Base-by-base conservation (phyloP, 2,329 filamentous ascomycete species). In the Fusarium sarcochroum region DNA sequence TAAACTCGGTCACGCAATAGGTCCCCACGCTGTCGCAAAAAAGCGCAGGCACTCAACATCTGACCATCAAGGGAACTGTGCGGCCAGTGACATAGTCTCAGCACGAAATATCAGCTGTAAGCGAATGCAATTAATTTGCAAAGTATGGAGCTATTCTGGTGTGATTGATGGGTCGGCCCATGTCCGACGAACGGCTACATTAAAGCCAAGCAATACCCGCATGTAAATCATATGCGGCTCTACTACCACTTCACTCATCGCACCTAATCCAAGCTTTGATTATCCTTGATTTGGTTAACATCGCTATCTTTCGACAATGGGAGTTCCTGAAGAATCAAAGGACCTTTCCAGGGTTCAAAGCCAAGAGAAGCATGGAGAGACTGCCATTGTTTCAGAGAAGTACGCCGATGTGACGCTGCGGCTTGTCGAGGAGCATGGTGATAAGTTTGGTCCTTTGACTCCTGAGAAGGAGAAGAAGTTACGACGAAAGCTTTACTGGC, bases 1-100 rank as follows among this genome's bases (percentile, higher is more conserved):
- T 34, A 35, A 13, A 21, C 20, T 40, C 55, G 37, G 56, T 63
- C 63, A 66, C 63, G 64, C 64, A 67, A 67, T 60, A 56, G 63
- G 34, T 63, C 63, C 50, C 65, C 62, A 41, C 56, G 23, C 17
- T 66, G 62, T 66, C 63, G 62, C 42, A 37, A 66, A 58, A 30
- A 27, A 46, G 46, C 32, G 56, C 40, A 27, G 35, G 14, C 9
- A 21, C 8, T 53, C 5, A 42, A 23, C 47, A 45, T 32, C 13
- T 13, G 9, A 15, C 25, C 25, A 14, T 27, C 27, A 10, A 57
- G 25, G 35, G 42, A 44, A 57, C 6, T 80, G 15, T n/a, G 6
- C 2, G 3, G 7, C 3, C 32, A 27, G 54, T 13, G 10, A 25
- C n/a, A 30, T 25, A 8, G 14, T 17, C 4, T 11, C 13, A 15